phyloP scores from a whole-genome alignment of 257 asterid genomes.

The Solanum lycopersicoides region DNA sequence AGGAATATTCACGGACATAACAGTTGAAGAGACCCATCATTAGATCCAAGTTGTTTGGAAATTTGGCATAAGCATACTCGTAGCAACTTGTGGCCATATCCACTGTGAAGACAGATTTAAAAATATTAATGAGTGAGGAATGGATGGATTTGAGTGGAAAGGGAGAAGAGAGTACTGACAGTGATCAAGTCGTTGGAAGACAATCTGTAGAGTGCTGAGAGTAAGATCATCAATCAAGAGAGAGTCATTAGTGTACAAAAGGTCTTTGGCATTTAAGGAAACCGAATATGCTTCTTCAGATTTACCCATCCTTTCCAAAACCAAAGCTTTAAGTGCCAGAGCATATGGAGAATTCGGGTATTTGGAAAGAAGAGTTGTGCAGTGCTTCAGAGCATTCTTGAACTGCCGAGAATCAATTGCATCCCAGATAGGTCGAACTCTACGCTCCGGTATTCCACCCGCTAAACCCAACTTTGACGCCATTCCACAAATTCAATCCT shows the following conservation, averaged over 20 bases:
- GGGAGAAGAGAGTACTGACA: conserved; percentile 27
- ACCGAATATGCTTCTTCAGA: conserved; percentile 71
- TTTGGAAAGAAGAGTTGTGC: conserved; percentile 61
- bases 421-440: conserved; percentile 93
- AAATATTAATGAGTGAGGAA: background rate
- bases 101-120: conserved; percentile 38
- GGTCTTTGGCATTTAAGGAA: conserved; percentile 72
- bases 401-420: conserved; percentile 92
- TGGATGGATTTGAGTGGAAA: background rate
- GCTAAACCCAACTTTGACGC: conserved; percentile 86
- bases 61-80: conserved; percentile 73
- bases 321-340: conserved; percentile 78
- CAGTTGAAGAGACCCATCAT: conserved; percentile 94
- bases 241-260: conserved; percentile 45
- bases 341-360: conserved; percentile 83
- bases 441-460: conserved; percentile 92
- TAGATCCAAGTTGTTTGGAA: conserved; percentile 71
- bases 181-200: conserved; percentile 85
- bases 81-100: conserved; percentile 93
- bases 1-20: conserved; percentile 84
- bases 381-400: conserved; percentile 83
- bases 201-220: conserved; percentile 90
- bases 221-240: conserved; percentile 79
- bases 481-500: conserved; percentile 16
- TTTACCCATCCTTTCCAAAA: conserved; percentile 82